Evolutionary conservation across 2,329 filamentous ascomycete genomes (phyloP).

Genomic region (Xylaria sp.): DNA sequence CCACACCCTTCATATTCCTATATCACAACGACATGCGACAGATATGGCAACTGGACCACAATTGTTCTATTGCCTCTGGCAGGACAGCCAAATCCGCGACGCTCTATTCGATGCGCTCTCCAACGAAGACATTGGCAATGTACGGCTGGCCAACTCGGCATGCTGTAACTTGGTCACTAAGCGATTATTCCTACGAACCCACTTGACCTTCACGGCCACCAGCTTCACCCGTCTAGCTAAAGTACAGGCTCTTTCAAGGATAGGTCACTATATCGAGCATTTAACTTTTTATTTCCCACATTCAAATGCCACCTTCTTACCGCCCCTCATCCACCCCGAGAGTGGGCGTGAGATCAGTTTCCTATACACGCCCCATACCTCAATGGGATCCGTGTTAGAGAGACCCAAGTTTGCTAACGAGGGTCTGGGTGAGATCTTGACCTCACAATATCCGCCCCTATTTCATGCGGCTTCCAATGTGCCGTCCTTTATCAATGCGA

Average conservation of each 20-base stretch:
- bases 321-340: constrained; percentile 79
- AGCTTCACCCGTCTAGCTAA: constrained; percentile 77
- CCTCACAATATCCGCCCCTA: constrained; percentile 84
- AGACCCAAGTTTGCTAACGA: constrained; percentile 80
- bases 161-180: constrained; percentile 74
- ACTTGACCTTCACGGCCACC: constrained; percentile 73
- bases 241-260: constrained; percentile 74
- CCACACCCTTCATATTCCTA: constrained; percentile 26
- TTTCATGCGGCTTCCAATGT: constrained; percentile 92
- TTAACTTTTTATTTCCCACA: constrained; percentile 81
- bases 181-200: constrained; percentile 70
- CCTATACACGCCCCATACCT: constrained; percentile 78
- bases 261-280: constrained; percentile 80
- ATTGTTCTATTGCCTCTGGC: constrained; percentile 62
- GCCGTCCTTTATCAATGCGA: constrained; percentile 77
- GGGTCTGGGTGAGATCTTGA: constrained; percentile 80
- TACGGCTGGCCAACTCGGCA: constrained; percentile 72
- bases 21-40: constrained; percentile 53
- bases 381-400: constrained; percentile 64
- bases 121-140: constrained; percentile 59
- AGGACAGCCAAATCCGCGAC: constrained; percentile 56
- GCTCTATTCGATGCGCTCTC: constrained; percentile 56
- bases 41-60: constrained; percentile 58
- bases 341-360: constrained; percentile 81
- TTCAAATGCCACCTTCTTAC: constrained; percentile 77